phyloP scores from a whole-genome alignment of 495 filamentous ascomycete species.

The Talaromyces stipitatus region DNA sequence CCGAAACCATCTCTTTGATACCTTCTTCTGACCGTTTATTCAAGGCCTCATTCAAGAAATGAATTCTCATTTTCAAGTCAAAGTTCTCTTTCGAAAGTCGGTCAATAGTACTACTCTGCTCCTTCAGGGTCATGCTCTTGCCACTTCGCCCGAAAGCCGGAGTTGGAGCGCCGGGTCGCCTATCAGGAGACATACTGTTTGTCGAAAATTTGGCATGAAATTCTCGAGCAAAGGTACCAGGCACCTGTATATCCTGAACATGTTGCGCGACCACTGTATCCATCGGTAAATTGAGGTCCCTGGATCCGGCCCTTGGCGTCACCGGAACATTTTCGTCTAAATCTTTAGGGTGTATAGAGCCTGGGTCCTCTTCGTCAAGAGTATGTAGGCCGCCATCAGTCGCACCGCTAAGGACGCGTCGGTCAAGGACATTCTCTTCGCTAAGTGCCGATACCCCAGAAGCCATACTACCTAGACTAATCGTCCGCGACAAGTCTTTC shows the following conservation, averaged over 20 bases:
- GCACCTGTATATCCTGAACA: slow-evolving; percentile 80
- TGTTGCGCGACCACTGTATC: slow-evolving; percentile 87
- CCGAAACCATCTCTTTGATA: slow-evolving; percentile 92
- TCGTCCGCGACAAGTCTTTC: slow-evolving; percentile 61
- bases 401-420: slow-evolving; percentile 25
- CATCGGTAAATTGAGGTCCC: slow-evolving; percentile 52
- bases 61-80: slow-evolving; percentile 94
- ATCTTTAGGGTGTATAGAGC: slow-evolving; percentile 36
- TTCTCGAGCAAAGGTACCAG: slow-evolving; percentile 78
- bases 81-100: slow-evolving; percentile 90
- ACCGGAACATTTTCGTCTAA: slow-evolving; percentile 32
- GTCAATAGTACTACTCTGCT: slow-evolving; percentile 95
- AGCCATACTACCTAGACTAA: slow-evolving; percentile 92
- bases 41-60: slow-evolving; percentile 88
- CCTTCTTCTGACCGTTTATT: slow-evolving; percentile 93
- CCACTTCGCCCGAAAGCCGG: slow-evolving; percentile 54
- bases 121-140: slow-evolving; percentile 86
- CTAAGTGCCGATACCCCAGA: slow-evolving; percentile 76
- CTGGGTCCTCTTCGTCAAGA: slow-evolving; percentile 52
- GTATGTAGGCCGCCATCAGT: slow-evolving; percentile 50
- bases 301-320: slow-evolving; percentile 42
- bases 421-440: slow-evolving; percentile 46
- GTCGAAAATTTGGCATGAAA: slow-evolving; percentile 57
- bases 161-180: slow-evolving; percentile 39
- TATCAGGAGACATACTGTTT: slow-evolving; percentile 49